Base-by-base conservation (phyloP, 768 basidiomycete species). In the Hygrocybe punicea region DNA sequence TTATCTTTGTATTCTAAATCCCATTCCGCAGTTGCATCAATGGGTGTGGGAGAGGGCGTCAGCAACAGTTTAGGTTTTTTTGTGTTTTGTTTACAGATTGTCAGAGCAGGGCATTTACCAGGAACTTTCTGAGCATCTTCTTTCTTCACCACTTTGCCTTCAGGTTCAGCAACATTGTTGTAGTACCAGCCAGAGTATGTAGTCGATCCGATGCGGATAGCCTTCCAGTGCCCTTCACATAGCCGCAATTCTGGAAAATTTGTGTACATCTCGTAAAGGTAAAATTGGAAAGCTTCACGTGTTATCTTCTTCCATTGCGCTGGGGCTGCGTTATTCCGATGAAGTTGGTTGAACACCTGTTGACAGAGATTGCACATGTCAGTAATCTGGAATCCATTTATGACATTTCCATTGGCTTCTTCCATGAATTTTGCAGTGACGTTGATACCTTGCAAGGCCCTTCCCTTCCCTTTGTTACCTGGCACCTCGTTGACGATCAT, bases 191-290 rank as follows among this genome's bases (percentile, higher is more conserved):
- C 34, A 17, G 56, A 37, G 52, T 57, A 60, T 16, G 17, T 50
- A 8, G 45, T 23, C 13, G 36, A 50, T 13, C 52, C 53, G 2
- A 61, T 13, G 23, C 45, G 44, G 37, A 39, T 21, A n/a, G 39
- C 60, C 50, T 61, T 61, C 60, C 60, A 61, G 25, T 57, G 44
- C 14, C 53, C 48, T 14, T 61, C 53, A 25, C 60, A 58, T 37
- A 58, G 53, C 34, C 52, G 57, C 21, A 61, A 45, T 46, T 58
- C 45, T 34, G 44, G 45, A 52, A 47, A 54, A 16, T 58, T 24
- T 7, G 7, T 21, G 48, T 53, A 51, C 50, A 61, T 61, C 29
- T 25, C 33, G 10, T 51, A 14, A 17, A 16, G 33, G 24, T 51
- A 51, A 23, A 51, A 51, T 14, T 14, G 14, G 9, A 17, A 11